Base-by-base conservation (phyloP, 1,139 yeast genomes). In the Yamadazyma conglobata region DNA sequence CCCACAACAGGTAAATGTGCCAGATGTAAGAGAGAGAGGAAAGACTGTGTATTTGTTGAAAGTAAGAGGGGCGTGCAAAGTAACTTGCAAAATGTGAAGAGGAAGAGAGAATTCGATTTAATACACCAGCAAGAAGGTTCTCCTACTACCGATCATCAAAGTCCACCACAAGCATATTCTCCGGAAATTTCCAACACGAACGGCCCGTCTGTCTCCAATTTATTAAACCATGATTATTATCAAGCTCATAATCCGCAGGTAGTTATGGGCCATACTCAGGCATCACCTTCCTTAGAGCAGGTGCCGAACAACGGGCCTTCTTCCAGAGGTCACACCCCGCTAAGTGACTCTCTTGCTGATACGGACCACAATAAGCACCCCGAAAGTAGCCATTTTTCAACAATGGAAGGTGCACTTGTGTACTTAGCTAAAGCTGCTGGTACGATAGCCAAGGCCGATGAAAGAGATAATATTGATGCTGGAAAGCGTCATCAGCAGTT, bases 1-100 rank as follows among this genome's bases (percentile, higher is more conserved):
- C 95, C 95, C 0, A 67, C 70, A 31, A 79, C 77, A 6, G 94
- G 94, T 5, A 93, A 93, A 12, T 89, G 97, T 66, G 81, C 78
- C 3, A 61, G 96, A 32, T 88, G 96, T 49, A 69, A 73, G 39
- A 66, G 96, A 30, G 95, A 88, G 49, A 65, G 93, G 13, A 75
- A 74, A 46, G 87, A 81, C 45, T 88, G 96, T 58, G 78, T 80
- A 15, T 83, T 88, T 56, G 81, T 81, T 4, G 83, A 77, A 32
- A 64, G 77, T 22, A 64, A 68, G 38, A 56, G 86, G 32, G 83
- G 86, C 3, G 81, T 79, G 1, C 57, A 66, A 16, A 57, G 59
- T 13, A 71, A 73, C 40, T 67, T 73, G 9, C 48, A 61, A 6
- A 60, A 58, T 11, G 78, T 46, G 8, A 55, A 48, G 38, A 40